Evolutionary conservation across 2,329 filamentous ascomycete species (phyloP), one percentile per base, ranked within the genome.

Genomic region (Bipolaris gigantea): DNA sequence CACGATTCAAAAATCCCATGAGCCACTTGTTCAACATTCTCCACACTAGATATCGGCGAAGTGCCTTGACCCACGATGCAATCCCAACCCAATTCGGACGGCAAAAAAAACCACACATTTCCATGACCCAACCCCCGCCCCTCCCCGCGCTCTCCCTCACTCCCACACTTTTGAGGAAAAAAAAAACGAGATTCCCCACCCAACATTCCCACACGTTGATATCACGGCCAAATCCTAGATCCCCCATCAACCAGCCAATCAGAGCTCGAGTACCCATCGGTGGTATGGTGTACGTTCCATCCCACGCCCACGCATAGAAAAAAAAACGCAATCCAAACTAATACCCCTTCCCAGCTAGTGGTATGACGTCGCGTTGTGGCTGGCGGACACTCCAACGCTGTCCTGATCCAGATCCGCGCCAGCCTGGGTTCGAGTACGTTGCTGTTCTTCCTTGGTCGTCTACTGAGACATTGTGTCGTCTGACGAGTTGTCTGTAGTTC

Each of bases 351-450:
- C 18, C n/a, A 48, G 47, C 63, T 66, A 66, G 63, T 63, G 63
- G 63, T 66, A 66, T 66, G 63, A 66, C 63, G 63, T 65, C 63
- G 62, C 63, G 63, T 66, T 66, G 63, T 66, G 63, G 63, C 59
- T 65, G 61, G 63, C 63, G 60, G 59, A 49, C 51, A 63, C 36
- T 48, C 2, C 18, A 23, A 42, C 32, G 30, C 56, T 53, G 41
- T 58, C 57, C 53, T 32, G 53, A 59, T 60, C 56, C 51, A 55
- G 59, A 64, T 65, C 63, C 63, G 63, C 62, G 63, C 62, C 62
- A 66, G 63, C 63, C 63, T 64, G 63, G 63, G 63, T 65, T 66
- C 62, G 63, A 65, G 57, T 62, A 59, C 57, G 57, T 56, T 54
- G 11, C 18, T 25, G 11, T n/a, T 35, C n/a, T 33, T 36, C 35